Evolutionary conservation across 2,329 filamentous ascomycete species (phyloP), one percentile per base, ranked within the genome.

Genomic region (Fusarium xyrophilum): DNA sequence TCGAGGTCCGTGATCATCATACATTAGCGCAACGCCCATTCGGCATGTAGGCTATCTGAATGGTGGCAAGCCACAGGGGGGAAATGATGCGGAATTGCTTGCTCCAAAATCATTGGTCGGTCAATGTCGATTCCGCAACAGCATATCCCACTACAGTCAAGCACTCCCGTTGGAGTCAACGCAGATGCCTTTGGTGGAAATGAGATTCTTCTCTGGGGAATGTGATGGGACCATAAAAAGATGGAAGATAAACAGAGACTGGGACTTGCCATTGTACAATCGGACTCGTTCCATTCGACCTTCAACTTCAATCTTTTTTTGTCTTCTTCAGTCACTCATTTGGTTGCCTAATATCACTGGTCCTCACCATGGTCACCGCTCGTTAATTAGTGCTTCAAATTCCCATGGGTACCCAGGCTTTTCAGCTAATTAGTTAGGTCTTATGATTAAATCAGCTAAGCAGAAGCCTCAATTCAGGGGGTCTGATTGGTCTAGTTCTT

Each of bases 101-200:
- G 5, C 14, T 13, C 43, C 27, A 32, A 13, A 8, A 23, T 7
- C 5, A 9, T 5, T 21, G 19, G 6, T 11, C 8, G n/a, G 30
- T 19, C 21, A 48, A 48, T 11, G 19, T n/a, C 12, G 8, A 25
- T 48, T 48, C 12, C 6, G 21, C 6, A 14, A 11, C 3, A n/a
- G 5, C 2, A 6, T 6, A 13, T 14, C 3, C 15, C 15, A 19
- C 15, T 13, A 2, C 2, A 11, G 17, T 23, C 8, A 23, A 19
- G 30, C 6, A 25, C 19, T 3, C 27, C n/a, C 8, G 2, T 30
- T 9, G 17, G 19, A 6, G 42, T 46, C 13, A 2, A 23, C n/a
- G 6, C 4, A 5, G 28, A 17, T 48, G 15, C 11, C 23, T 33
- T 10, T 23, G 11, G 44, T 25, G 44, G 28, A 25, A 25, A 48